These are phyloP conservation scores for Myochromella boudieri DNA, from an alignment of 768 basidiomycete species.

Conservation along the genomic window DNA sequence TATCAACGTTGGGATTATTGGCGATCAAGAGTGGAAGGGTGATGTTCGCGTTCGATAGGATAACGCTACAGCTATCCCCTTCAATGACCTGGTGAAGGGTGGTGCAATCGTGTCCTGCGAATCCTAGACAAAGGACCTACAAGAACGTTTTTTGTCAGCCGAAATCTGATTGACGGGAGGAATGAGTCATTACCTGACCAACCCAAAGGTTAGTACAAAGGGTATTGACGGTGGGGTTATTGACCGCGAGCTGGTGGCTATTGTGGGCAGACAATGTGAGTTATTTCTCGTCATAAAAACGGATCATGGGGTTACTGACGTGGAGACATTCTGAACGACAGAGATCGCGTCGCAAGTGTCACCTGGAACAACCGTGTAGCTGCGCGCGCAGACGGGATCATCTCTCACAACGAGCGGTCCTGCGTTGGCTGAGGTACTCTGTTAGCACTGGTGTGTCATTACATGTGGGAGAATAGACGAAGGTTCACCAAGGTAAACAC, in stretches of 20 bases:
- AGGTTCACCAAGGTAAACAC: conserved; percentile 13
- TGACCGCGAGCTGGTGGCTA: conserved; percentile 63
- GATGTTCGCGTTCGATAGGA: conserved; percentile 42
- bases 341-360: conserved; percentile 62
- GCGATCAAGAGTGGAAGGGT: conserved; percentile 42
- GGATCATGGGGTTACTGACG: conserved; percentile 31
- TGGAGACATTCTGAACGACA: conserved; percentile 42
- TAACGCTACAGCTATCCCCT: conserved; percentile 51
- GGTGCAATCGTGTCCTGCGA: conserved; percentile 54
- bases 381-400: conserved; percentile 42
- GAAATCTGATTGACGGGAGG: neutral
- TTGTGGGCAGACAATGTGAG: neutral
- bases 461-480: neutral
- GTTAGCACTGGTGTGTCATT: no score
- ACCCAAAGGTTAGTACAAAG: conserved; percentile 56
- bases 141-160: neutral
- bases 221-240: conserved; percentile 45
- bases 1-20: conserved; percentile 68
- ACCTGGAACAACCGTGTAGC: conserved; percentile 46
- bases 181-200: conserved; percentile 38
- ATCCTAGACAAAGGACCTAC: conserved; percentile 56
- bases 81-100: conserved; percentile 43
- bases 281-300: neutral
- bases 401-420: conserved; percentile 7
- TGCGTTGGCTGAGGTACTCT: conserved; percentile 1